Base-by-base conservation (phyloP, 2,329 filamentous ascomycete genomes). In the Fusarium armeniacum region DNA sequence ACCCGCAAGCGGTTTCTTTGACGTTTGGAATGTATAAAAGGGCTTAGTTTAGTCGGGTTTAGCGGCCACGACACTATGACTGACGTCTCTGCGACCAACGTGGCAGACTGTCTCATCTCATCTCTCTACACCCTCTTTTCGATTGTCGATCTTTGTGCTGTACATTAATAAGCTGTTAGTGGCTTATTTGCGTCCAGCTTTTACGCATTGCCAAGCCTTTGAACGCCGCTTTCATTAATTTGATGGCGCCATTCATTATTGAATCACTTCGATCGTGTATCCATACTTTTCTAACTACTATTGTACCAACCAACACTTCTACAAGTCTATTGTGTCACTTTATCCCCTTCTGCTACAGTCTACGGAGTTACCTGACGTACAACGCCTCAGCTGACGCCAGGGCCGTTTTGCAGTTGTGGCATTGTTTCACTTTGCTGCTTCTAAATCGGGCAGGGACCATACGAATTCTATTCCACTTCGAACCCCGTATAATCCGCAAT, bases 361-460 rank as follows among this genome's bases (percentile, higher is more conserved):
- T 20, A 43, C 55, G 12, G 33, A 52, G 22, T 44, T 36, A 49
- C 50, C 33, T 20, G 46, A 12, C 24, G 28, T 46, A 28, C 58
- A 57, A 47, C 41, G 51, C 62, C 47, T 57, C 50, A 56, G 67
- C 67, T 69, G 67, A 56, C 62, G 69, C 66, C 35, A 46, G 40
- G 18, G 45, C 57, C 30, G 51, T 61, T 58, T 51, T 41, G 67
- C 51, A 62, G 40, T 44, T 26, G 71, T 57, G 67, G 71, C 69
- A 43, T 67, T 71, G 70, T 67, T 55, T 68, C 54, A 70, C 53
- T 46, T 43, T 63, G 6, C 4, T n/a, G 54, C 40, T 74, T 74
- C 71, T 74, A 74, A 71, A 67, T 74, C 53, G 41, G 67, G 69
- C 53, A 53, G 53, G 55, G 53, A 38, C 35, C 41, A 54, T 65